These are phyloP conservation scores for Fraxinus dipetala DNA, from an alignment of 305 asterid species.

Conservation along the genomic window DNA sequence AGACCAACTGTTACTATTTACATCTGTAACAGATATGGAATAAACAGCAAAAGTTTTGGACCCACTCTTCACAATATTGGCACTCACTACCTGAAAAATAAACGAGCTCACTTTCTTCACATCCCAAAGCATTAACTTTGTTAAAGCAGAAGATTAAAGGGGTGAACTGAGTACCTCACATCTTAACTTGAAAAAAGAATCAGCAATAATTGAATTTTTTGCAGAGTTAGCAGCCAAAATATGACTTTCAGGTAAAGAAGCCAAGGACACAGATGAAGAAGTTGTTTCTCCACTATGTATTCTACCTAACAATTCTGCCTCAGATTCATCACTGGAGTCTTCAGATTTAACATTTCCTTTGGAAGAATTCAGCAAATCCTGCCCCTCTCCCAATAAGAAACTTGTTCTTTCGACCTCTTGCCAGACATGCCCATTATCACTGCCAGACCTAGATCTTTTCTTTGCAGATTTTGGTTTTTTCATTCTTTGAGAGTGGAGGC, in stretches of 20 bases:
- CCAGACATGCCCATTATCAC: conserved; percentile 62
- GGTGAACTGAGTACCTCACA: conserved; percentile 65
- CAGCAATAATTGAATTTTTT: conserved; percentile 58
- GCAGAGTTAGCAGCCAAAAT: conserved; percentile 52
- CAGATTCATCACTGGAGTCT: conserved; percentile 74
- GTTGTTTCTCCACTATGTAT: conserved; percentile 60
- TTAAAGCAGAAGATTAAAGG: conserved; percentile 16
- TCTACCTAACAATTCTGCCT: conserved; percentile 56
- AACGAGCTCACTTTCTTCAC: conserved; percentile 20
- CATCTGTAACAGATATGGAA: conserved; percentile 77
- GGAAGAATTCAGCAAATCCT: conserved; percentile 54
- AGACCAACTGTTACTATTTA: conserved; percentile 80
- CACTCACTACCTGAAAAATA: conserved; percentile 73
- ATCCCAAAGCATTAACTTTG: conserved; percentile 25
- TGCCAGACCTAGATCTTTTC: conserved; percentile 60
- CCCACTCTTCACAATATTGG: conserved; percentile 93
- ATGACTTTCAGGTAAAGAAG: conserved; percentile 61
- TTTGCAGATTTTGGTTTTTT: conserved; percentile 50
- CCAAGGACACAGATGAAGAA: conserved; percentile 65
- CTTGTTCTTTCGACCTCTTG: conserved; percentile 80
- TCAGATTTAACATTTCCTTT: conserved; percentile 46
- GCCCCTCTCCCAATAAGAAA: conserved; percentile 69
- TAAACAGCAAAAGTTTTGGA: conserved; percentile 82
- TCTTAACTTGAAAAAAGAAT: conserved; percentile 70
- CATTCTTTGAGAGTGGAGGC: conserved; percentile 42